These are phyloP conservation scores for Avicennia marina DNA, from an alignment of 257 asterid species.

Conservation along the genomic window DNA sequence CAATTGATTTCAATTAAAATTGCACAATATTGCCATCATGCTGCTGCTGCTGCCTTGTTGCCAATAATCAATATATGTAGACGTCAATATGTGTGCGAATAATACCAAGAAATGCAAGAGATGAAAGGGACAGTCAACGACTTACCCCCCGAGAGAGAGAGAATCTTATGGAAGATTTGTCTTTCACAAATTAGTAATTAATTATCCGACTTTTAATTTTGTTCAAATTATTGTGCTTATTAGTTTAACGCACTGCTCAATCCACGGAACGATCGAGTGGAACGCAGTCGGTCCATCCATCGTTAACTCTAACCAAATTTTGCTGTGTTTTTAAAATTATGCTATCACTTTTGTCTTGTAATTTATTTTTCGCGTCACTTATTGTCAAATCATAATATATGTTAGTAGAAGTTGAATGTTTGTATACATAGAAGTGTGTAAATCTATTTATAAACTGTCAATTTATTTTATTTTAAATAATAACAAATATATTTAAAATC, in stretches of 20 bases:
- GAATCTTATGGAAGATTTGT: neutral
- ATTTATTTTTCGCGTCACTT: too few species aligned
- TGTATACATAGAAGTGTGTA: too few species aligned
- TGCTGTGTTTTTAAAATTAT: too few species aligned
- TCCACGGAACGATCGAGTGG: conserved; percentile 16
- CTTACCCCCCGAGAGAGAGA: too few species aligned
- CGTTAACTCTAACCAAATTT: neutral
- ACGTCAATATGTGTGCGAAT: too few species aligned
- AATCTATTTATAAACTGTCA: too few species aligned
- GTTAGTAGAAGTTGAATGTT: too few species aligned
- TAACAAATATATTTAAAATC: too few species aligned
- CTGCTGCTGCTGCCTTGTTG: neutral
- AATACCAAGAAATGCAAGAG: neutral
- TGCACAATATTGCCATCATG: neutral
- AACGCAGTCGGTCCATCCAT: too few species aligned
- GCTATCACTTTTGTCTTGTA: too few species aligned
- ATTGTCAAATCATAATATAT: too few species aligned
- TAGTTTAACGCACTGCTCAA: conserved; percentile 23
- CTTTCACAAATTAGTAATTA: neutral
- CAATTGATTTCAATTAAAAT: neutral
- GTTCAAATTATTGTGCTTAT: conserved; percentile 1
- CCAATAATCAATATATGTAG: neutral
- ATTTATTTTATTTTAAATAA: too few species aligned
- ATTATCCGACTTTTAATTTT: neutral
- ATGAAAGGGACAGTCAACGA: conserved; percentile 22